phyloP scores from a whole-genome alignment of 179 eudicot genomes.

The Carnegiea gigantea region DNA sequence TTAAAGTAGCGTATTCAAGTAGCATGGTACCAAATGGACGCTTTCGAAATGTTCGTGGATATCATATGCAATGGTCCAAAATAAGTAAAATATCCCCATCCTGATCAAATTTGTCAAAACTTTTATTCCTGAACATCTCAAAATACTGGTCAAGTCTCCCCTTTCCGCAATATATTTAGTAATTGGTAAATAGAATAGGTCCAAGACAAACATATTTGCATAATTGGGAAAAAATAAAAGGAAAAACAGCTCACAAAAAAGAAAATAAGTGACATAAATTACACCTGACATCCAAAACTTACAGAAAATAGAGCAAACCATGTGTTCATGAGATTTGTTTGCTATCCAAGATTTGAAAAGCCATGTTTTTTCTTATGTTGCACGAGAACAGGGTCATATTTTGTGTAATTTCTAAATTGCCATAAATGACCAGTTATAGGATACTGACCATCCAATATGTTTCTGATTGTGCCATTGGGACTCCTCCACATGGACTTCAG shows the following conservation, averaged over 20 bases:
- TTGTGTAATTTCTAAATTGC: not conserved
- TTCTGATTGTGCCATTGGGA: slow-evolving; percentile 98
- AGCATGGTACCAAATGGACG: not conserved
- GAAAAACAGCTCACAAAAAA: not conserved
- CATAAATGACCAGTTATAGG: not conserved
- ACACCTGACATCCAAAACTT: not conserved
- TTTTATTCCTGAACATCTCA: not conserved
- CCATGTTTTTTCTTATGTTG: not conserved
- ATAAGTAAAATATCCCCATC: not conserved
- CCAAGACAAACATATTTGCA: not conserved
- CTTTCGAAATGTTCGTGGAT: not conserved
- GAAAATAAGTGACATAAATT: not conserved
- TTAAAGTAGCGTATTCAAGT: not conserved
- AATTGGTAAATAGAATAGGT: not conserved
- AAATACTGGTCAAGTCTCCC: not conserved
- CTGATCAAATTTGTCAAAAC: not conserved
- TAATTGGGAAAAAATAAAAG: not conserved
- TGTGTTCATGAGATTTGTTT: too few species aligned
- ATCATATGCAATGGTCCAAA: not conserved
- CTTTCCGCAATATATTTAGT: not conserved
- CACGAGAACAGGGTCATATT: not conserved
- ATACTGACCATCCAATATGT: slow-evolving; percentile 80
- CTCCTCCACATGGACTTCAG: slow-evolving; percentile 97
- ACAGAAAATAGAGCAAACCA: not conserved
- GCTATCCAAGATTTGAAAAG: not conserved